Conservation (phyloP, 345 rosid species). For the Capsella bursapastoris region DNA sequence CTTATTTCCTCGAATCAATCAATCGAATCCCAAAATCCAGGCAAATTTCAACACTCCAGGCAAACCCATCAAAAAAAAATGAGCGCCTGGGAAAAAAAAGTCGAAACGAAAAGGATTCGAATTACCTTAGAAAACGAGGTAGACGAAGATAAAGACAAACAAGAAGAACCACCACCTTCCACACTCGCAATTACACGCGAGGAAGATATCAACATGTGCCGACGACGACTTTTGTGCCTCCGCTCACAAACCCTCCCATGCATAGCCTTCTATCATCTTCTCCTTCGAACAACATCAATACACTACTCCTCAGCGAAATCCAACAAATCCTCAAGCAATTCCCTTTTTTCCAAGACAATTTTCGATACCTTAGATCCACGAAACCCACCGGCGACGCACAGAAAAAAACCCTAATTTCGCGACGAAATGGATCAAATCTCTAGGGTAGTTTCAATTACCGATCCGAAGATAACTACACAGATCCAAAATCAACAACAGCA, state of each 20-base stretch:
- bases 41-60: background rate
- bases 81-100: no score
- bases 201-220: conserved; percentile 69
- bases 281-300: conserved; percentile 53
- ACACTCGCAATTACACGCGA: conserved; percentile 55
- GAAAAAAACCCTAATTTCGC: conserved; percentile 25
- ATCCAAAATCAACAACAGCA: background rate
- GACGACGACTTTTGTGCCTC: conserved; percentile 46
- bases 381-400: background rate
- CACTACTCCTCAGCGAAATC: conserved; percentile 5
- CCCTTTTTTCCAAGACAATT: background rate
- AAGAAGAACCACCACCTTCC: conserved; percentile 50
- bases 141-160: conserved; percentile 50
- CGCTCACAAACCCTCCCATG: conserved; percentile 62
- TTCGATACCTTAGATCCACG: background rate
- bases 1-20: background rate
- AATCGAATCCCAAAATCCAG: background rate
- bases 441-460: background rate
- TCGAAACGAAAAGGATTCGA: background rate
- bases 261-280: conserved; percentile 72
- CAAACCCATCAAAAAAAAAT: background rate
- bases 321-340: background rate
- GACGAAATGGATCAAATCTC: background rate
- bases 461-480: background rate
- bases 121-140: conserved; percentile 66